These are phyloP conservation scores for Ananas comosus DNA, from an alignment of 176 grass and related monocot species.

Conservation along the genomic window DNA sequence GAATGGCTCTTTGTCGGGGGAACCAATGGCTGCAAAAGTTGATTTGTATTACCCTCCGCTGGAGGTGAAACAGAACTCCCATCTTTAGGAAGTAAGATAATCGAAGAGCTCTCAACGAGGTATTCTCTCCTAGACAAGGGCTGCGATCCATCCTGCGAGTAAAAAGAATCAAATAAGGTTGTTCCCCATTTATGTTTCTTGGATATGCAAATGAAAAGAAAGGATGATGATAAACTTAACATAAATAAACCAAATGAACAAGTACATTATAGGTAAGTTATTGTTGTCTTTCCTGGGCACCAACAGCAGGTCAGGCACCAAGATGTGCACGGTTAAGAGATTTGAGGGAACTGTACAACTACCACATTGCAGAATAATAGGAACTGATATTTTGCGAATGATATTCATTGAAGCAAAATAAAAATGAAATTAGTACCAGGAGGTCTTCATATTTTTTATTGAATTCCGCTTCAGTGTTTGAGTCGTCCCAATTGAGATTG, in stretches of 20 bases:
- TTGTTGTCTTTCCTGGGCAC: too few species aligned
- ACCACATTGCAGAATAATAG: not conserved
- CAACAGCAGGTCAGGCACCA: not conserved
- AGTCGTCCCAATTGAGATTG: constrained; percentile 84
- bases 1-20: constrained; percentile 1
- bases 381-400: constrained; percentile 9
- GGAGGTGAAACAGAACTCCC: constrained; percentile 18
- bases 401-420: constrained; percentile 10
- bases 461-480: constrained; percentile 73
- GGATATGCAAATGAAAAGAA: not conserved
- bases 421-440: constrained; percentile 48
- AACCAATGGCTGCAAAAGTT: constrained; percentile 25
- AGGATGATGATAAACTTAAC: constrained; percentile 11
- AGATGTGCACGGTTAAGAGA: not conserved
- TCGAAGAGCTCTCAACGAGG: constrained; percentile 26
- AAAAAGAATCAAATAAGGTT: constrained; percentile 9
- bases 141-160: constrained; percentile 52
- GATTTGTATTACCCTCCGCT: constrained; percentile 21
- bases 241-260: too few species aligned
- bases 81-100: constrained; percentile 22
- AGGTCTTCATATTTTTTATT: constrained; percentile 92
- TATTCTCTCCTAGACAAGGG: constrained; percentile 25
- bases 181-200: not conserved
- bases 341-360: not conserved
- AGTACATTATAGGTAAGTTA: too few species aligned